Evolutionary conservation across 306 rosid species (phyloP).

Genomic region (Delonix regia): DNA sequence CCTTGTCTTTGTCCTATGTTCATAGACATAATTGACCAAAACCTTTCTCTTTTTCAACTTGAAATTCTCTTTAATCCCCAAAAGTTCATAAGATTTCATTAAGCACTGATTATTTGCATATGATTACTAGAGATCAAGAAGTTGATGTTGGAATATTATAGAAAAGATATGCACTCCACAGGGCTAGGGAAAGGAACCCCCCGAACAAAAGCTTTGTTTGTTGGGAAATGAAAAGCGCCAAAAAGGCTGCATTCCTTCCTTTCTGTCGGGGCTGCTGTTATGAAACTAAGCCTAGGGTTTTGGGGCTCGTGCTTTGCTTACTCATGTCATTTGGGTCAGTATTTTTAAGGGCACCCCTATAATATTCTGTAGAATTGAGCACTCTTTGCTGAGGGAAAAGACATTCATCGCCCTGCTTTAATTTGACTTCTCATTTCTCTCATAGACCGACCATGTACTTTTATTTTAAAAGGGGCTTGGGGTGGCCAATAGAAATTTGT

Average conservation of each 20-base stretch:
- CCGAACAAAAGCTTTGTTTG: conserved; percentile 55
- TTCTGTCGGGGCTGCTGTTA: conserved; percentile 75
- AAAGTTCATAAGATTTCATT: conserved; percentile 37
- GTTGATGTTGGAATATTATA: conserved; percentile 32
- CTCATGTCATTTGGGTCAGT: conserved; percentile 46
- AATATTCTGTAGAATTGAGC: conserved; percentile 41
- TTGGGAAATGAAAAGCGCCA: conserved; percentile 70
- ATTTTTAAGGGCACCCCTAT: conserved; percentile 13
- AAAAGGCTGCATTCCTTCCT: conserved; percentile 82
- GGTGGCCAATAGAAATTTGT: conserved; percentile 45
- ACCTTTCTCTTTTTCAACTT: conserved; percentile 28
- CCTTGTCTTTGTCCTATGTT: conserved; percentile 34
- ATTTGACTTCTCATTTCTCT: conserved; percentile 37
- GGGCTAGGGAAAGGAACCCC: conserved; percentile 29
- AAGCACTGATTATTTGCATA: conserved; percentile 47
- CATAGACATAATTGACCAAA: not conserved
- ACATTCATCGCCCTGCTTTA: conserved; percentile 46
- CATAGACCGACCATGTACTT: conserved; percentile 30
- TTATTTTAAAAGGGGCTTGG: conserved; percentile 32
- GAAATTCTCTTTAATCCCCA: conserved; percentile 33
- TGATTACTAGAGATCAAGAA: conserved; percentile 40
- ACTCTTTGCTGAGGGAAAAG: conserved; percentile 41
- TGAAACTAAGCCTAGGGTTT: conserved; percentile 56
- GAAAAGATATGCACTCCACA: conserved; percentile 24
- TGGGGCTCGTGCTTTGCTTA: conserved; percentile 54